A percentile compares a stretch with the other conserved stretches of the same genome.
Conservation (phyloP, 2,329 filamentous ascomycete genomes). For the Aspergillus alliaceus region DNA sequence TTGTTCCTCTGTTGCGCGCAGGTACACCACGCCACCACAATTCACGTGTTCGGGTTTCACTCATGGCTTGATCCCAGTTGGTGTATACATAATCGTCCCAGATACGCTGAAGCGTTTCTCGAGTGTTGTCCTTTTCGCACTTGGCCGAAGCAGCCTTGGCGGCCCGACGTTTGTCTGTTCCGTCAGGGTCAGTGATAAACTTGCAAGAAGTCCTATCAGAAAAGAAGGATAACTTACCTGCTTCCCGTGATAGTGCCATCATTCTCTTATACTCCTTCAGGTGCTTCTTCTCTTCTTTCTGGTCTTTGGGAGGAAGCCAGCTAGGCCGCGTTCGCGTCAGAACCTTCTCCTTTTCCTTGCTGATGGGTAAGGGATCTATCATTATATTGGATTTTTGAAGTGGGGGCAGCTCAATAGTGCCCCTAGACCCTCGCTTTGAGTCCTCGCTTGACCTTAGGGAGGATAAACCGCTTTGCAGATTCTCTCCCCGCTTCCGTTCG, state of each 20-base stretch:
- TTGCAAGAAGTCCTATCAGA: not conserved
- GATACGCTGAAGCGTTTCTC: slow-evolving; percentile 56
- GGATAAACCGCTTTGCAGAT: slow-evolving; percentile 45
- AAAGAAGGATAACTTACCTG: slow-evolving; percentile 40
- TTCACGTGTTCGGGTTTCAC: slow-evolving; percentile 57
- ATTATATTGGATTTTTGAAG: slow-evolving; percentile 63
- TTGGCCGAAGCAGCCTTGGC: slow-evolving; percentile 48
- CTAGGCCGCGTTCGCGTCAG: slow-evolving; percentile 66
- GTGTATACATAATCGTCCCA: slow-evolving; percentile 63
- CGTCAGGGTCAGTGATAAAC: slow-evolving; percentile 10
- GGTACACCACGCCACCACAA: slow-evolving; percentile 66
- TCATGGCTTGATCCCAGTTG: slow-evolving; percentile 57
- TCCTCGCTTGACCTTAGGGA: slow-evolving; percentile 40
- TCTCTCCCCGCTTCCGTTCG: slow-evolving; percentile 46
- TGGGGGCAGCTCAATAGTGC: slow-evolving; percentile 55
- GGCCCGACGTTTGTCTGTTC: slow-evolving; percentile 50
- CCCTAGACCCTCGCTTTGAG: slow-evolving; percentile 36
- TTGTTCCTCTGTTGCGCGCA: slow-evolving; percentile 54
- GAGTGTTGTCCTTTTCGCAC: slow-evolving; percentile 52
- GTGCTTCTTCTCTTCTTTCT: slow-evolving; percentile 86
- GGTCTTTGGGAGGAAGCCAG: slow-evolving; percentile 70
- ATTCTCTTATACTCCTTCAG: slow-evolving; percentile 69
- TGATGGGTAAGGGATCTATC: slow-evolving; percentile 66
- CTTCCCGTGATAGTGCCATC: slow-evolving; percentile 62
- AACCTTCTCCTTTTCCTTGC: slow-evolving; percentile 66